Conservation (phyloP, 1,284 basidiomycete species). For the Moniliophthora roreri region DNA sequence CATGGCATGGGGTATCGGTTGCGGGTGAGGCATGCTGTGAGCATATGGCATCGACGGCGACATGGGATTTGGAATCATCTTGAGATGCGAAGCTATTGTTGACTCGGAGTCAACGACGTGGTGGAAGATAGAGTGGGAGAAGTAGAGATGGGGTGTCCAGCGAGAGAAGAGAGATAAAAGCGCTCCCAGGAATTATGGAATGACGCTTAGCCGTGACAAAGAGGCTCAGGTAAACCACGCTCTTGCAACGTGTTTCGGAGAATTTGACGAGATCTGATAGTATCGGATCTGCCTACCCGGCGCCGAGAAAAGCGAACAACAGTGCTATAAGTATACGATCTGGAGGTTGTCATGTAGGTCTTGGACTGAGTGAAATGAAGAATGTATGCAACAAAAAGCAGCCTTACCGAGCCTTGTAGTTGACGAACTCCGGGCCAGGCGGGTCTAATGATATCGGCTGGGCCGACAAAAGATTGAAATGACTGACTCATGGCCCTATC, state of each 20-base stretch:
- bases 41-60: conserved; percentile 5
- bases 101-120: not conserved
- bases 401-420: no score
- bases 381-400: no score
- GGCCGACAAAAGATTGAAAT: no score
- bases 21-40: conserved; percentile 1
- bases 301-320: no score
- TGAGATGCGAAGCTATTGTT: conserved; percentile 1
- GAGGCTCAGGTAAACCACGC: conserved; percentile 2
- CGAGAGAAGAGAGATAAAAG: not conserved
- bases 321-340: no score
- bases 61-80: conserved; percentile 1
- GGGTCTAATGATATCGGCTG: no score
- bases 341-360: no score
- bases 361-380: no score
- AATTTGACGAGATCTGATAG: no score
- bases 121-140: not conserved
- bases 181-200: not conserved
- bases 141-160: not conserved
- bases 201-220: not conserved
- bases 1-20: not conserved
- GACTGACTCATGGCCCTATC: no score
- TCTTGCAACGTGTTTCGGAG: not conserved
- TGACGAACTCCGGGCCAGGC: no score
- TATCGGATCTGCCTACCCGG: no score